Conservation (phyloP, 176 grass and related monocot genomes). For the Bolboschoenus planiculmis region DNA sequence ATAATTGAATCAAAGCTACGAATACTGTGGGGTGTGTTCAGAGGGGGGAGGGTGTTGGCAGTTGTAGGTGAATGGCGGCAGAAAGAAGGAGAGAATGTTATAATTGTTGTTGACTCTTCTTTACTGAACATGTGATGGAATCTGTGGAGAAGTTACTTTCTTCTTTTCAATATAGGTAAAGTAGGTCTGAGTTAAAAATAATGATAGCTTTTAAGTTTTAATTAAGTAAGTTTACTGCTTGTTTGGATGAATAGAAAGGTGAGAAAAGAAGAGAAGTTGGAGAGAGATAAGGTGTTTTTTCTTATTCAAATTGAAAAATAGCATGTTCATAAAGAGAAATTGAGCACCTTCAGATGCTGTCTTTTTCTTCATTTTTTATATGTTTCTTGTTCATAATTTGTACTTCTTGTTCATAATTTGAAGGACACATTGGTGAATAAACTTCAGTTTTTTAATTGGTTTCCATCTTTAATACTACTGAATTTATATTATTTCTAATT, state of each 20-base stretch:
- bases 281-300: no score
- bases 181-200: neutral
- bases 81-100: neutral
- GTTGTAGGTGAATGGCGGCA: no score
- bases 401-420: neutral
- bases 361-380: neutral
- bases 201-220: no score
- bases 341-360: neutral
- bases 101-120: neutral
- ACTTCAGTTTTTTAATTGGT: neutral
- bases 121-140: neutral
- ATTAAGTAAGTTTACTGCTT: no score
- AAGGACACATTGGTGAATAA: neutral
- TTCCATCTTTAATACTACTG: neutral
- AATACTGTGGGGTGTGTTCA: neutral
- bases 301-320: no score
- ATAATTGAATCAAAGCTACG: neutral
- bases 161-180: neutral
- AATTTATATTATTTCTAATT: neutral
- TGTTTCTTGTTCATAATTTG: neutral
- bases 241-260: neutral
- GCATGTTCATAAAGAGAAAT: neutral
- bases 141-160: neutral
- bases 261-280: no score
- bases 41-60: neutral